Evolutionary conservation across 2,329 filamentous ascomycete genomes (phyloP).

Genomic region (Talaromyces verruculosus): DNA sequence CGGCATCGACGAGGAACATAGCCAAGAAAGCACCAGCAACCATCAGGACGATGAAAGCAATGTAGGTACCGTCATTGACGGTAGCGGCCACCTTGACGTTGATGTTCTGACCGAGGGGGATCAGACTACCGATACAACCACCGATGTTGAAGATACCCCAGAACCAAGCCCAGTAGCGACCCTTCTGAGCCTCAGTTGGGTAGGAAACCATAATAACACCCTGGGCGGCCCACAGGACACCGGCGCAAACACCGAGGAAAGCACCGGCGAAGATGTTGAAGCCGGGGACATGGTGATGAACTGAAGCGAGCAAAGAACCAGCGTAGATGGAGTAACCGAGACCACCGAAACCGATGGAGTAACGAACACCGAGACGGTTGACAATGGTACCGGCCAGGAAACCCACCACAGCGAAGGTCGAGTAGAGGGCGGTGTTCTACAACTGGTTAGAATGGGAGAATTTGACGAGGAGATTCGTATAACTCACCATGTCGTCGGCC

Average conservation of each 20-base stretch:
- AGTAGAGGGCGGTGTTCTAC: conserved; percentile 60
- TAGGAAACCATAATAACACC: conserved; percentile 65
- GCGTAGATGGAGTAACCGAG: conserved; percentile 39
- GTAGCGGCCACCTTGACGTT: conserved; percentile 15
- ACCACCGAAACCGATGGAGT: conserved; percentile 33
- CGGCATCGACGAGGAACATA: conserved; percentile 64
- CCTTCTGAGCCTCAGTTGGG: conserved; percentile 72
- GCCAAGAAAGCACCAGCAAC: conserved; percentile 63
- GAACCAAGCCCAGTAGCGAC: conserved; percentile 79
- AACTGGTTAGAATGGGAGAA: neutral
- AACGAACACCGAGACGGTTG: conserved; percentile 34
- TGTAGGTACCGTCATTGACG: conserved; percentile 64
- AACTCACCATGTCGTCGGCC: conserved; percentile 51
- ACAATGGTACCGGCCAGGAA: conserved; percentile 53
- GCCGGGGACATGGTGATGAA: conserved; percentile 39
- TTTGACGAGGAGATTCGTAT: no score
- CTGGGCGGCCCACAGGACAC: conserved; percentile 43
- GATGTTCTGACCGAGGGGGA: conserved; percentile 25
- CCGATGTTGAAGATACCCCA: conserved; percentile 89
- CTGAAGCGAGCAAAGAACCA: conserved; percentile 42
- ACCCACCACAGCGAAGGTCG: conserved; percentile 61
- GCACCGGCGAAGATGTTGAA: conserved; percentile 43
- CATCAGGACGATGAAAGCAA: conserved; percentile 72
- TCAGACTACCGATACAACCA: conserved; percentile 70
- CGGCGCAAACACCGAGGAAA: conserved; percentile 43